phyloP scores from a whole-genome alignment of 1,284 basidiomycete genomes.

The Vanrija pseudolonga region DNA sequence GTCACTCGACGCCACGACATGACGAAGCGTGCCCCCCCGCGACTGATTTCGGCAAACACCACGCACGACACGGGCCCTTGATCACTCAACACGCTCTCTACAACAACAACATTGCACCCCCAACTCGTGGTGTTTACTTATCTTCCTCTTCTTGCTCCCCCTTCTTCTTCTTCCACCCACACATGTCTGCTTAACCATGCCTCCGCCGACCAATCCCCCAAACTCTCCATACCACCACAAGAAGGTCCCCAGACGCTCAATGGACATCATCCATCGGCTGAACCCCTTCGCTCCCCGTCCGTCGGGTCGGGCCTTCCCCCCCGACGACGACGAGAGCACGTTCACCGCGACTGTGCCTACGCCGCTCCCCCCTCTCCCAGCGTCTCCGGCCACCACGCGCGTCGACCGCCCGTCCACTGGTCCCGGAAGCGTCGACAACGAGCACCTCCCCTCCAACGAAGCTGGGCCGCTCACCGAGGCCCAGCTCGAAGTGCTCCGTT shows the following conservation, averaged over 20 bases:
- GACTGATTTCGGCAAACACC: neutral
- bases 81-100: neutral
- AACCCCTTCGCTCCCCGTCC: neutral
- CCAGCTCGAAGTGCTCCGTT: neutral
- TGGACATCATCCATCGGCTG: slow-evolving; percentile 5
- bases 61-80: too few species aligned
- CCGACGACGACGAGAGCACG: neutral
- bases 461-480: neutral
- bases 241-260: neutral
- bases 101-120: neutral
- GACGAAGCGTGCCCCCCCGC: neutral
- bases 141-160: neutral
- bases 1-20: neutral
- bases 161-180: neutral
- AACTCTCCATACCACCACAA: neutral
- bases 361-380: too few species aligned
- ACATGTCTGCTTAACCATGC: neutral
- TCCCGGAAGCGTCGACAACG: neutral
- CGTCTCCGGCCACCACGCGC: too few species aligned
- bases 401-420: neutral
- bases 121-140: neutral
- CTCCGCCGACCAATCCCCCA: neutral
- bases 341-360: too few species aligned
- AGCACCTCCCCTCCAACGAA: neutral
- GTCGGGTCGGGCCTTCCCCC: too few species aligned